Evolutionary conservation across 495 filamentous ascomycete species (phyloP).

Genomic region (Wilcoxina mikolae): DNA sequence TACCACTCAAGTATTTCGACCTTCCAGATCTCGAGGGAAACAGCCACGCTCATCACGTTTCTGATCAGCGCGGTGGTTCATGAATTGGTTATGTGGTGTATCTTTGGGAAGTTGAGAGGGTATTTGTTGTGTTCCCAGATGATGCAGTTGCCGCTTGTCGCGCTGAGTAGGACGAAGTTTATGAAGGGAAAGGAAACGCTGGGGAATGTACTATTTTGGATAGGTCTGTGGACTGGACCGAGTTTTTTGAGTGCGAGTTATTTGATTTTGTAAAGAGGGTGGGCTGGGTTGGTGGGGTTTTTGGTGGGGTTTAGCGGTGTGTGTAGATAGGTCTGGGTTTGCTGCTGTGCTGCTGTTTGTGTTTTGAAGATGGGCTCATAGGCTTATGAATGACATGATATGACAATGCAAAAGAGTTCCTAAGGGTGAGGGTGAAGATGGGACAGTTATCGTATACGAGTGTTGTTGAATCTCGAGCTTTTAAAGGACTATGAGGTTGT

Average conservation of each 20-base stretch:
- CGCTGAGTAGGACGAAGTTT: conserved; percentile 45
- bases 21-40: conserved; percentile 49
- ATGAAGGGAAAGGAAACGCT: conserved; percentile 44
- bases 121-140: conserved; percentile 58
- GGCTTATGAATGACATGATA: no score
- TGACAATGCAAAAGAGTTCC: no score
- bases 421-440: no score
- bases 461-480: no score
- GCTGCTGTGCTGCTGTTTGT: no score
- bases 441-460: no score
- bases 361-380: no score
- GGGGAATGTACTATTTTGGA: conserved; percentile 62
- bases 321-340: neutral
- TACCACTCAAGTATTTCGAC: conserved; percentile 60
- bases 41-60: conserved; percentile 62
- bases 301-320: neutral
- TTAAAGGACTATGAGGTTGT: no score
- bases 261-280: conserved; percentile 4
- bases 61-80: conserved; percentile 54
- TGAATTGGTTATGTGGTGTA: conserved; percentile 61
- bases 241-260: conserved; percentile 11
- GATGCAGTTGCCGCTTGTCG: conserved; percentile 52
- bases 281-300: neutral
- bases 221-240: conserved; percentile 34
- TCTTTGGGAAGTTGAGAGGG: conserved; percentile 62